Percentiles rank a stretch among this genome's conserved stretches.
Evolutionary conservation across 2,329 filamentous ascomycete species (phyloP).

Genomic region (Tolypocladium tundrense): DNA sequence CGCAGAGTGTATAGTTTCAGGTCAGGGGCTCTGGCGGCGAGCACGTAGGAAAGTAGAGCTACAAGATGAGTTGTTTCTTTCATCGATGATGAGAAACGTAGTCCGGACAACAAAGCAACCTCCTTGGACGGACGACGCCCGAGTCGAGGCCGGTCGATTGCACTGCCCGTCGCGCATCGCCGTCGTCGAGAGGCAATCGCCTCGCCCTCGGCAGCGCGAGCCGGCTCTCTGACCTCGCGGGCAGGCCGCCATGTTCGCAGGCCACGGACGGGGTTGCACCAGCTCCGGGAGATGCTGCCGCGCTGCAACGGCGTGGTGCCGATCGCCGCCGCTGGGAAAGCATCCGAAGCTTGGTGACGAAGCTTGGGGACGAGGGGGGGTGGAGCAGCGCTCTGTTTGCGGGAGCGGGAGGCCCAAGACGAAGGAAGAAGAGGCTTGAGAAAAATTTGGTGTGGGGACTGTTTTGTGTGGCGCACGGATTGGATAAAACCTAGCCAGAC

Average conservation of each 20-base stretch:
- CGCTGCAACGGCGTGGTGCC: not conserved
- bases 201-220: not conserved
- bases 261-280: not conserved
- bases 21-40: not conserved
- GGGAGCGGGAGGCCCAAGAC: not conserved
- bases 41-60: not conserved
- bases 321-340: not conserved
- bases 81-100: not conserved
- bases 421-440: too few relatives aligned
- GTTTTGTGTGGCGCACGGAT: not conserved
- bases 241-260: not conserved
- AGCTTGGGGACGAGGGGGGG: not conserved
- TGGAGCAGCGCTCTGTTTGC: not conserved
- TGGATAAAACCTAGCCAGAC: not conserved
- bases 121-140: not conserved
- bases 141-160: not conserved
- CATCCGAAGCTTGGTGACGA: not conserved
- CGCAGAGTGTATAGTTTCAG: not conserved
- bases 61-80: slow-evolving; percentile 1
- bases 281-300: not conserved
- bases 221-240: not conserved
- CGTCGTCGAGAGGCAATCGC: not conserved
- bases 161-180: not conserved
- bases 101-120: not conserved
- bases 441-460: not conserved